Evolutionary conservation across 2,329 filamentous ascomycete genomes (phyloP).

Genomic region (Exophiala phaeomuriformis): DNA sequence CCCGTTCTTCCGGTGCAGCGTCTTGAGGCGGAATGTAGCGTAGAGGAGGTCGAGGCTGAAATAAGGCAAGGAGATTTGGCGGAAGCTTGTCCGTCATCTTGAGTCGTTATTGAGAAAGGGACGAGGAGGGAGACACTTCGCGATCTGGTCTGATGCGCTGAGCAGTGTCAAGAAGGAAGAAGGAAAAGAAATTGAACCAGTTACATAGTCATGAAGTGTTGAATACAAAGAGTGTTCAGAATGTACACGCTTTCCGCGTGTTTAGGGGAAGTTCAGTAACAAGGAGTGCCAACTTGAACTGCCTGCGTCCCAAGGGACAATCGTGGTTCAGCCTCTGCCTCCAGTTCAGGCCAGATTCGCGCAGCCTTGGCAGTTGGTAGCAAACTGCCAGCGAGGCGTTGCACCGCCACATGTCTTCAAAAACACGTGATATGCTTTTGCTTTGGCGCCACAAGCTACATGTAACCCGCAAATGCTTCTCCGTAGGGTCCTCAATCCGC

Average conservation of each 20-base stretch:
- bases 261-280: background rate
- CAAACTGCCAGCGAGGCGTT: background rate
- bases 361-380: background rate
- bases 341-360: background rate
- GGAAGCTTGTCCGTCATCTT: slow-evolving; percentile 95
- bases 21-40: slow-evolving; percentile 82
- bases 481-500: too few species aligned
- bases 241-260: background rate
- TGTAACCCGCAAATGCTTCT: too few species aligned
- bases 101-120: slow-evolving; percentile 20
- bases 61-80: slow-evolving; percentile 83
- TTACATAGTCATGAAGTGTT: background rate
- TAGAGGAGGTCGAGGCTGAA: slow-evolving; percentile 85
- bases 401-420: background rate
- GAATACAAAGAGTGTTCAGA: background rate
- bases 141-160: slow-evolving; percentile 3
- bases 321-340: too few species aligned
- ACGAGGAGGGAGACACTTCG: background rate
- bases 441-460: too few species aligned
- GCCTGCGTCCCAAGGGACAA: background rate
- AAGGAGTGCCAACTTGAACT: background rate
- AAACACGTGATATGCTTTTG: too few species aligned
- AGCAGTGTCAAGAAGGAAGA: background rate
- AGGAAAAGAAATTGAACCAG: background rate
- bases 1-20: slow-evolving; percentile 64